These are phyloP conservation scores for Termitomyces titanicus DNA, from an alignment of 768 basidiomycete species.

Conservation along the genomic window DNA sequence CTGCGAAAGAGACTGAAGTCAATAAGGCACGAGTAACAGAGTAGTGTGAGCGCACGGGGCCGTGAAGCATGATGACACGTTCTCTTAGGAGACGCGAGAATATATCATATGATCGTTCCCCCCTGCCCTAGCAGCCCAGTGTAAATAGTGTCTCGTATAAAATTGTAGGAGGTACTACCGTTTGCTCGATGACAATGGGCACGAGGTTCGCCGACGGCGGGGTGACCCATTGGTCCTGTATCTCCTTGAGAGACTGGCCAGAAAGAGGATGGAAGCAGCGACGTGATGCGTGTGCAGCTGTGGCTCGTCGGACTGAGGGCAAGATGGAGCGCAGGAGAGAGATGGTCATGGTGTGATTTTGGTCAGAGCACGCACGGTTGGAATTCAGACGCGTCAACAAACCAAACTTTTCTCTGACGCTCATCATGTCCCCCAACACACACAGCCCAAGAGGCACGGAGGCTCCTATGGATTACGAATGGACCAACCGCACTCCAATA, in stretches of 20 bases:
- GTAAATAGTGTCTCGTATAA: conserved; percentile 9
- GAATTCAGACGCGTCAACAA: conserved; percentile 35
- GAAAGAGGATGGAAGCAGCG: conserved; percentile 56
- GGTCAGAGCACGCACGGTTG: conserved; percentile 7
- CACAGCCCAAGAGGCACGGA: conserved; percentile 48
- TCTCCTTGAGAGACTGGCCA: conserved; percentile 32
- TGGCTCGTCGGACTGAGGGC: conserved; percentile 15
- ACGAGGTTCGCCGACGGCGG: conserved; percentile 64
- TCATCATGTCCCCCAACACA: conserved; percentile 39
- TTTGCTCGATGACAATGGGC: conserved; percentile 92
- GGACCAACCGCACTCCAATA: conserved; percentile 60
- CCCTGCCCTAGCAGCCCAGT: conserved; percentile 56
- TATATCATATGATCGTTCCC: conserved; percentile 92
- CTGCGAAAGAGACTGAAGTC: conserved; percentile 33
- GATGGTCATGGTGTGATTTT: conserved; percentile 21
- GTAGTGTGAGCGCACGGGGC: conserved; percentile 60
- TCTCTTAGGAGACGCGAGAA: conserved; percentile 92
- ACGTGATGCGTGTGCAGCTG: conserved; percentile 16
- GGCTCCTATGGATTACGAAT: conserved; percentile 89
- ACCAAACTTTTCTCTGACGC: conserved; percentile 12
- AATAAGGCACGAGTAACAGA: neutral
- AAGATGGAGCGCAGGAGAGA: conserved; percentile 20
- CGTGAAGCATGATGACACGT: conserved; percentile 93
- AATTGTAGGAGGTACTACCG: conserved; percentile 38
- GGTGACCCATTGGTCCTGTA: conserved; percentile 31